These are phyloP conservation scores for Aspergillus sparsus DNA, from an alignment of 495 filamentous ascomycete genomes.

Conservation along the genomic window DNA sequence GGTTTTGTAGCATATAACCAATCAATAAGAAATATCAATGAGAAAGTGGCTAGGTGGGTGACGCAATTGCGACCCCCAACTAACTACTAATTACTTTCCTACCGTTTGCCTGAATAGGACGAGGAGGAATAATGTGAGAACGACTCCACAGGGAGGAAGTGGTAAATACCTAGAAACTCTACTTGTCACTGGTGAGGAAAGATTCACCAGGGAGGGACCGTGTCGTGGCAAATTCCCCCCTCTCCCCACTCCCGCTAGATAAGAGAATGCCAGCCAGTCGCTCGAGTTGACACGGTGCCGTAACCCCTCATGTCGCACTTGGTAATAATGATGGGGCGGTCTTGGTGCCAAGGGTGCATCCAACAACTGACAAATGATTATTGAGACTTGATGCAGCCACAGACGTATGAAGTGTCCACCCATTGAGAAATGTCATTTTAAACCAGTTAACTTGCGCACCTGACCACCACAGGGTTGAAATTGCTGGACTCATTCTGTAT, in stretches of 20 bases:
- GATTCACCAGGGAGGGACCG: background rate
- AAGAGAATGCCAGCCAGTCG: background rate
- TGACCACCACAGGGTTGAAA: background rate
- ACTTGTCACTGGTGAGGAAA: background rate
- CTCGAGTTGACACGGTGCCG: background rate
- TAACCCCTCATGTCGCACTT: background rate
- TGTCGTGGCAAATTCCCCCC: background rate
- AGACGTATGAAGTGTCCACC: background rate
- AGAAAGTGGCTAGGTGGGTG: too few species aligned
- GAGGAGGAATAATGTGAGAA: too few species aligned
- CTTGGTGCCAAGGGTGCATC: constrained; percentile 1
- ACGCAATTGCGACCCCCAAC: too few species aligned
- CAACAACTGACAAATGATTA: background rate
- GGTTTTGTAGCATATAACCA: too few species aligned
- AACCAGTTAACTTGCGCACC: background rate
- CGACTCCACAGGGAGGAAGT: too few species aligned
- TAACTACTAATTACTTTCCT: too few species aligned
- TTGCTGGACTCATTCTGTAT: too few species aligned
- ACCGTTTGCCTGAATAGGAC: too few species aligned
- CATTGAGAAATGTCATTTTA: background rate
- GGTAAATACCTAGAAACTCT: too few species aligned
- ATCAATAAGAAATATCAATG: too few species aligned
- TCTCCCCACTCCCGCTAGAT: background rate
- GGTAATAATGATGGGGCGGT: background rate
- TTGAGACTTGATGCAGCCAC: background rate